phyloP scores from a whole-genome alignment of 163 green algal genomes.

The Chlamydomonas reinhardtii region DNA sequence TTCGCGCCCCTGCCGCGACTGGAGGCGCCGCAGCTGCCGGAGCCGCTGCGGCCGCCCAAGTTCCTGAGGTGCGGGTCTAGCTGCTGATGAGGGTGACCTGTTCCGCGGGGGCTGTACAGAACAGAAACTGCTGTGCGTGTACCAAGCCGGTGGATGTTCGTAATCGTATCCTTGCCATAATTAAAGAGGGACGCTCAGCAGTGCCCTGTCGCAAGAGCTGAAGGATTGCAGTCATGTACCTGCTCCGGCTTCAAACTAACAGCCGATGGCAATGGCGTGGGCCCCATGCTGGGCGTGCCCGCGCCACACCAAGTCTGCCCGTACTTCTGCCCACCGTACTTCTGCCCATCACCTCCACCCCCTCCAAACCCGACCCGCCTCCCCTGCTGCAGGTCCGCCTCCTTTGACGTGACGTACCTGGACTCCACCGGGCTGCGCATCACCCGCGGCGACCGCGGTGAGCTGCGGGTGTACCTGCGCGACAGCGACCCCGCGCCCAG shows the following conservation, averaged over 20 bases:
- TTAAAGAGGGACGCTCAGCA: too few relatives aligned
- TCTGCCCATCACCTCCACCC: neutral
- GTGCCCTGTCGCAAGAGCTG: too few relatives aligned
- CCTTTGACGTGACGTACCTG: slow-evolving; percentile 67
- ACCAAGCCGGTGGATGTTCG: too few relatives aligned
- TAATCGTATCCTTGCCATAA: too few relatives aligned
- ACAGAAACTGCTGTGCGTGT: too few relatives aligned
- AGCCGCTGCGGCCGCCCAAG: slow-evolving; percentile 57
- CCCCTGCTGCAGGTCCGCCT: slow-evolving; percentile 44
- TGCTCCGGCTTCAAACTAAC: too few relatives aligned
- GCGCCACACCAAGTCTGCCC: too few relatives aligned
- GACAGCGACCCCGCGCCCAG: slow-evolving; percentile 51
- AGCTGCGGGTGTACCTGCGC: slow-evolving; percentile 65
- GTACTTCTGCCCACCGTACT: neutral
- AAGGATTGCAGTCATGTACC: too few relatives aligned
- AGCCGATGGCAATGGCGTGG: too few relatives aligned
- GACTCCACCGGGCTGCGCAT: slow-evolving; percentile 59
- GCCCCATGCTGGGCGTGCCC: too few relatives aligned
- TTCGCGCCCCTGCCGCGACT: slow-evolving; percentile 59
- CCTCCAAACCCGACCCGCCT: neutral
- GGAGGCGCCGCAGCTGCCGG: slow-evolving; percentile 56
- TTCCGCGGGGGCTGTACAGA: too few relatives aligned
- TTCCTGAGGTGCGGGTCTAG: slow-evolving; percentile 28
- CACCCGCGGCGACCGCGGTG: slow-evolving; percentile 62
- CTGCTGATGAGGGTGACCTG: too few relatives aligned